Evolutionary conservation across 257 asterid species (phyloP), one percentile per base, ranked within the genome.

Genomic region (Solanum chilense): DNA sequence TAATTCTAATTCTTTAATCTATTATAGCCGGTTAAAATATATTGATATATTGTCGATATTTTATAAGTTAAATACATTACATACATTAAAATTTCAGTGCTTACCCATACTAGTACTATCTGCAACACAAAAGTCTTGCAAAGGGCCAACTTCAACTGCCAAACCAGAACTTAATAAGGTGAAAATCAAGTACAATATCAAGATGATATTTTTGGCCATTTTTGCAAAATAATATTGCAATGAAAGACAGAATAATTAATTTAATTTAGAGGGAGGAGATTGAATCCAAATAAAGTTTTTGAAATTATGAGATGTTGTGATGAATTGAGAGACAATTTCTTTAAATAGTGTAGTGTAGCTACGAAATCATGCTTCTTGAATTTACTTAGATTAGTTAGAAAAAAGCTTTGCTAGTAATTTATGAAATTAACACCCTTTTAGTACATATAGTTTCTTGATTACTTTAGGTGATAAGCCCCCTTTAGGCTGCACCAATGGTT

Each of bases 51-150:
- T 27, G 1, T 37, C 29, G 21, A 1, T 73, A 73, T 35, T 33
- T 35, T 73, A 35, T 35, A 74, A 74, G 82, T 37, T 37, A 70
- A 33, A 71, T 35, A 10, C 18, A 21, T 9, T 47, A 35, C 20
- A 18, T 29, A 31, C 3, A 27, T 37, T 33, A 44, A 33, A 70
- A 18, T 31, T 66, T 10, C 6, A 25, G 31, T n/a, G 23, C 5
- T 42, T 73, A 89, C 91, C 89, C 11, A 85, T 45, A 41, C 56
- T 49, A 21, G 18, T 77, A 52, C 80, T 1, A 87, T 87, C 85
- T 13, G 88, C 86, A 7, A 87, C 88, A 35, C 89, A 89, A 70
- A 89, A 89, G 39, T 89, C 89, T 64, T 87, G 89, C 60, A 89
- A 12, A 5, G 88, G 88, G 4, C 14, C 16, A 3, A 76, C 70